These are phyloP conservation scores for Hypomontagnella submonticulosa DNA, from an alignment of 495 filamentous ascomycete genomes.

Conservation along the genomic window DNA sequence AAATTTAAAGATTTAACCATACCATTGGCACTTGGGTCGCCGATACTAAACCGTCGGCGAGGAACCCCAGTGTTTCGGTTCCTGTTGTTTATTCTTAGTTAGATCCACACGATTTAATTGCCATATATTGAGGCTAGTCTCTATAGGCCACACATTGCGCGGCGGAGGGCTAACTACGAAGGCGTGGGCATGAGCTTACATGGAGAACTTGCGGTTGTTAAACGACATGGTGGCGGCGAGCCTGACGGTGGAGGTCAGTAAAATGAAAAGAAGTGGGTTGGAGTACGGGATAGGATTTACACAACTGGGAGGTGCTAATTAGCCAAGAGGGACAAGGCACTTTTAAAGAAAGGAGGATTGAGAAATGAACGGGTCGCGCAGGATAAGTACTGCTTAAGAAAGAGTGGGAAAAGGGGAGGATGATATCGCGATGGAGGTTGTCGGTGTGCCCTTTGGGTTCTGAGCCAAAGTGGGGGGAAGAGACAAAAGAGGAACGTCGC, in stretches of 20 bases:
- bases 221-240: conserved; percentile 52
- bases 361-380: background rate
- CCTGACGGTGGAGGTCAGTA: conserved; percentile 20
- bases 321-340: conserved; percentile 9
- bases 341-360: conserved; percentile 18
- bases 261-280: conserved; percentile 1
- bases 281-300: conserved; percentile 20
- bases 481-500: conserved; percentile 34
- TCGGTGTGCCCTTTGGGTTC: conserved; percentile 44
- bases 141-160: conserved; percentile 4
- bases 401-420: conserved; percentile 21
- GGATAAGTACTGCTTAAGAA: conserved; percentile 24
- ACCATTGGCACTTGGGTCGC: conserved; percentile 63
- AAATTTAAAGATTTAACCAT: conserved; percentile 31
- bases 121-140: conserved; percentile 2
- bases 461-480: conserved; percentile 29
- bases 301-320: conserved; percentile 5
- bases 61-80: conserved; percentile 67
- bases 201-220: conserved; percentile 64
- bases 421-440: conserved; percentile 43
- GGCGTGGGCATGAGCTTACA: conserved; percentile 45
- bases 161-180: background rate
- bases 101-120: conserved; percentile 5
- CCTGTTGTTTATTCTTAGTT: conserved; percentile 36
- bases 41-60: conserved; percentile 63